Evolutionary conservation across 805 yeast genomes (phyloP), one percentile per base, ranked within the genome.

Genomic region (Lipomyces mesembrius): DNA sequence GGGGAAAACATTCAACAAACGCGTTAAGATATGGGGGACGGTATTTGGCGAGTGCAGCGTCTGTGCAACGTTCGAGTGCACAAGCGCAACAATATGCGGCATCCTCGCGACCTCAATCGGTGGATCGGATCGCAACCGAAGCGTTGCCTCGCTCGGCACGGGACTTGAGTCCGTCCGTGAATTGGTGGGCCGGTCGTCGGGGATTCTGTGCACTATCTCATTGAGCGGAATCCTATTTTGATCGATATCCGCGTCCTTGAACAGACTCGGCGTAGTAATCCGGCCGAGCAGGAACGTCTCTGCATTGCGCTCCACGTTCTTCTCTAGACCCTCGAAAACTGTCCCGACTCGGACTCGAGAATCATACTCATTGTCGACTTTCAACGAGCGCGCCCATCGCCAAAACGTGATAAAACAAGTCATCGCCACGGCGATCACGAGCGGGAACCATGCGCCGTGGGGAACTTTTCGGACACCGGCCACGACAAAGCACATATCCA

Each of bases 381-480:
- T 79, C 67, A 77, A 59, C n/a, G 59, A 74, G 60, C 86, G 76
- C 35, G 77, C 75, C 82, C 83, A 83, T 72, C 85, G 78, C 88
- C 88, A 85, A 64, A 79, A 76, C 3, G 75, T 56, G 52, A 85
- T 77, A 64, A 82, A 81, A 0, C 65, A 51, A 66, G 79, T 76
- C 55, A 79, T 73, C 2, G 83, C n/a, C 1, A 74, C 76, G 7
- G 84, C 74, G 74, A 84, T 78, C 77, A 82, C 76, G 39, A 86
- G 74, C 0, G 89, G 85, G 72, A 85, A 85, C 89, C 89, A 86
- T 1, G 88, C 89, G 51, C 88, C 89, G 67, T 83, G 84, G 0
- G 83, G 81, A 2, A 86, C 81, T 74, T 86, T 86, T 70, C 79
- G 81, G 70, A 84, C 69, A 63, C 84, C 85, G 3, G 88, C 81